Conservation (phyloP, 345 rosid genomes). For the Eucalyptus curtisii region DNA sequence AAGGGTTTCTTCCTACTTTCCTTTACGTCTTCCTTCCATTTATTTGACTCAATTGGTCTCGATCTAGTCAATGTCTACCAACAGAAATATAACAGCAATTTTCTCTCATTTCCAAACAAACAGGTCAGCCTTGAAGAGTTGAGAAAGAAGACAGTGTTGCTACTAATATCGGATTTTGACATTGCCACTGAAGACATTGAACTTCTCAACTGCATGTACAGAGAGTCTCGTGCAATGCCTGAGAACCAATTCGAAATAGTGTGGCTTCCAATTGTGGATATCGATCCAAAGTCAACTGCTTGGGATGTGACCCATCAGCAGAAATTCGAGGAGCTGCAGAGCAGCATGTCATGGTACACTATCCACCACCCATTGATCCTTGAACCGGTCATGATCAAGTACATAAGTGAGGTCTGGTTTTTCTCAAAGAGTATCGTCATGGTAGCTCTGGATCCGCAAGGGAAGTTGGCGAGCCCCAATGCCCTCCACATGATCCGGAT, state of each 20-base stretch:
- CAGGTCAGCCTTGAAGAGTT: slow-evolving; percentile 6
- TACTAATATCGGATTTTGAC: slow-evolving; percentile 24
- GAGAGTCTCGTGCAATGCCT: not conserved
- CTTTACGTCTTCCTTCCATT: not conserved
- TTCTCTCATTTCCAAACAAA: not conserved
- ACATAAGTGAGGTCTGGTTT: slow-evolving; percentile 13
- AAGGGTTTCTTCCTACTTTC: slow-evolving; percentile 6
- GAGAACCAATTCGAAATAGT: slow-evolving; percentile 15
- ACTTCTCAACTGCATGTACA: slow-evolving; percentile 5
- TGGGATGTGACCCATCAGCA: slow-evolving; percentile 10
- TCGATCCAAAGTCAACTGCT: not conserved
- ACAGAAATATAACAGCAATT: not conserved
- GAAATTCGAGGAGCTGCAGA: slow-evolving; percentile 3
- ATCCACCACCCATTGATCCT: slow-evolving; percentile 11
- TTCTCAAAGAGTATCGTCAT: slow-evolving; percentile 2
- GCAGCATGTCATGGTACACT: slow-evolving; percentile 17
- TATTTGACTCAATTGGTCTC: not conserved
- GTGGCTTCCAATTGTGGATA: slow-evolving; percentile 36
- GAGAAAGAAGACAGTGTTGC: slow-evolving; percentile 8
- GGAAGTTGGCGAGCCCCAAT: not conserved
- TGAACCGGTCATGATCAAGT: slow-evolving; percentile 6
- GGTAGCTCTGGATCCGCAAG: slow-evolving; percentile 15
- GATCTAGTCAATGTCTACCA: not conserved
- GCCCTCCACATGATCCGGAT: slow-evolving; percentile 19
- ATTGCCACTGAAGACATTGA: slow-evolving; percentile 14